Percentiles rank a stretch among this genome's conserved stretches.
Evolutionary conservation across 2,329 filamentous ascomycete species (phyloP).

Genomic region (Aspergillus hiratsukae): DNA sequence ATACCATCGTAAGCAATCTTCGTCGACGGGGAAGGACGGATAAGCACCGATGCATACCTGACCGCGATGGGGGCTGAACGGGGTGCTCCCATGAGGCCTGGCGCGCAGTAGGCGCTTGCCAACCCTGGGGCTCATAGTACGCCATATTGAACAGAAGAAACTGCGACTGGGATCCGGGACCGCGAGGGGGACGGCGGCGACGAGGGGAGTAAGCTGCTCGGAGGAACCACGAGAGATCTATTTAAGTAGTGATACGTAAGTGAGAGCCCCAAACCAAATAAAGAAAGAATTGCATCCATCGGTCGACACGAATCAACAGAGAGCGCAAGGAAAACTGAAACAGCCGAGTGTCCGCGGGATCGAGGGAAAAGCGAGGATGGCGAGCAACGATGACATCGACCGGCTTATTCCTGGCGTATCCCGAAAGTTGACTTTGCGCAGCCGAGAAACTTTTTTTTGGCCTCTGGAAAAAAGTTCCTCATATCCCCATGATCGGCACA

Average conservation of each 20-base stretch:
- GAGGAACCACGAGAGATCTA: constrained; percentile 22
- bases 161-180: constrained; percentile 12
- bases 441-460: constrained; percentile 11
- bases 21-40: constrained; percentile 15
- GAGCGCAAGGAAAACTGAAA: constrained; percentile 2
- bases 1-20: constrained; percentile 7
- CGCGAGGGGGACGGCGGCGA: constrained; percentile 18
- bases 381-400: constrained; percentile 14
- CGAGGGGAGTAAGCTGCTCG: constrained; percentile 22
- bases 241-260: constrained; percentile 12
- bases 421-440: constrained; percentile 6
- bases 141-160: constrained; percentile 49
- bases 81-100: constrained; percentile 71
- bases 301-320: background rate
- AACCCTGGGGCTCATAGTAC: constrained; percentile 65
- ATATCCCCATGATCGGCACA: background rate
- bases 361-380: constrained; percentile 7
- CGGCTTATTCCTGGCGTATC: constrained; percentile 3
- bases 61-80: constrained; percentile 62
- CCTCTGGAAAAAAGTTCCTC: background rate
- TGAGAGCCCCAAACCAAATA: constrained; percentile 12
- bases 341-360: constrained; percentile 7
- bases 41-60: constrained; percentile 49
- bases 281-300: background rate
- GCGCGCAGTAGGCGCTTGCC: constrained; percentile 55